Evolutionary conservation across 2,329 filamentous ascomycete genomes (phyloP), one percentile per base, ranked within the genome.

Genomic region (Trichoderma harzianum): DNA sequence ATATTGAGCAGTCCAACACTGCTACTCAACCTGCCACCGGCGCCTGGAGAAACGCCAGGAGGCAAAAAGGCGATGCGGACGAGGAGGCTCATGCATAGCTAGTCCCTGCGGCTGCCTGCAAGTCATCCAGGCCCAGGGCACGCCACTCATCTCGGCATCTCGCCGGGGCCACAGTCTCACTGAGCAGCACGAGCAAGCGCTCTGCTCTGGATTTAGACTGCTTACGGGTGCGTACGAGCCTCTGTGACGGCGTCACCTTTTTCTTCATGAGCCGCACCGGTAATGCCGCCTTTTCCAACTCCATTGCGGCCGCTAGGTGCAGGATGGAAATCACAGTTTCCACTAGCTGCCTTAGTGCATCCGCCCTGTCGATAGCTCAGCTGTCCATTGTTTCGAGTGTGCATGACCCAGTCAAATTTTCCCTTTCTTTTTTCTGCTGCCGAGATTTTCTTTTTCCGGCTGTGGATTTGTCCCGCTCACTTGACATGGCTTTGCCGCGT

Each of bases 351-450:
- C 47, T 39, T 61, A 63, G 63, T 57, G 57, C 55, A 64, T 63
- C 63, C 63, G 70, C 70, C 70, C 34, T 63, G 70, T 69, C 57
- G 64, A 72, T 72, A 63, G 70, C 70, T 68, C 64, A 72, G 70
- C 64, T 69, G 53, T 57, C 64, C 64, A 68, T 63, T 72, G 64
- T 72, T 68, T 63, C 65, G 39, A 60, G 47, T 51, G 55, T 47
- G 63, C 62, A 62, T 72, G 70, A 72, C 70, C 64, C 39, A 58
- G 32, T 26, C 21, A 58, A 16, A 12, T 47, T 61, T 58, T 69
- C 28, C n/a, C 21, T 18, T 21, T 58, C 55, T 32, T 55, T 36
- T 39, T 36, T 64, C n/a, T 30, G 53, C 16, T 39, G 26, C n/a
- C 32, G 55, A 21, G 21, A 36, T 61, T 67, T 61, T 34, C 18